Base-by-base conservation (phyloP, 73 alveolate species). In the Paramecium caudatum region DNA sequence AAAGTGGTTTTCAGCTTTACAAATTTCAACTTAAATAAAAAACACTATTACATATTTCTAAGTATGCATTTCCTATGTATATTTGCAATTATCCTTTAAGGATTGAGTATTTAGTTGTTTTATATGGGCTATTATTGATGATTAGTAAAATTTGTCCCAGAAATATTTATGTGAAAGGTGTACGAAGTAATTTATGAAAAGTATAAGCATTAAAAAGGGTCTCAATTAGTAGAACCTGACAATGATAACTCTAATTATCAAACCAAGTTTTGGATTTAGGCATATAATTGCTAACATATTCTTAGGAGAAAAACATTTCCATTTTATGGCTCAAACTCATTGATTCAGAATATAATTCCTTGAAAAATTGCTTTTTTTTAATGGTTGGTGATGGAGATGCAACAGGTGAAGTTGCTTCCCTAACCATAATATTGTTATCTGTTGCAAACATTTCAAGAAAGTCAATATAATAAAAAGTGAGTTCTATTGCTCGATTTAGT, bases 301-400 rank as follows among this genome's bases (percentile, higher is more conserved):
- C 80, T 55, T 55, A 21, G 3, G 80, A 55, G 30, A 55, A 55
- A 43, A 55, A 55, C 80, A 55, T 55, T 55, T 55, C 80, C 80
- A 55, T 55, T 23, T 55, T 55, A 27, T 9, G 80, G 1, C 46
- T 43, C 1, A 55, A 23, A 55, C 84, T 37, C 5, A 34, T 32
- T 25, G 25, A 68, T n/a, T 34, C 47, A 32, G 84, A 1, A 17
- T 32, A 68, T 23, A 34, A 17, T 32, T 68, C 84, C 34, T 37
- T 68, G 34, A 30, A 68, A 13, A 68, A 32, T 68, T 68, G 37
- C 37, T 68, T 68, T 30, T 37, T 68, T 68, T 68, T 68, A 3
- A 16, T n/a, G 8, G 84, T 68, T 30, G 84, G 84, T 10, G 84
- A 68, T 15, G 47, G 80, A 55, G 80, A 55, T 55, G 80, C 41